A percentile compares a stretch with the other conserved stretches of the same genome.
Conservation (phyloP, 495 filamentous ascomycete species). For the Clohesyomyces aquaticus region DNA sequence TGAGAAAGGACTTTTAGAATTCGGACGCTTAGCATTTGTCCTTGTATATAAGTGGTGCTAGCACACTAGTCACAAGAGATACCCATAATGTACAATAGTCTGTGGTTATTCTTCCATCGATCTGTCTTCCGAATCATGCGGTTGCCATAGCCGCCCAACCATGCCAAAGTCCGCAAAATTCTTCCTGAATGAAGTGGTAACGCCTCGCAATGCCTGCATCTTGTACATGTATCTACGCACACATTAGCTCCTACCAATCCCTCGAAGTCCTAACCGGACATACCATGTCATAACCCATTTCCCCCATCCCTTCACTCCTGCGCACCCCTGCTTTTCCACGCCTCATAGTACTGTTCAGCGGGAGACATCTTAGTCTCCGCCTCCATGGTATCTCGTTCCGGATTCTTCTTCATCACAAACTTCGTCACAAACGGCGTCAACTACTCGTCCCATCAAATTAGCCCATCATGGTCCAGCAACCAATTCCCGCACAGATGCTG, state of each 20-base stretch:
- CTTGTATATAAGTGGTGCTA: not conserved
- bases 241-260: not conserved
- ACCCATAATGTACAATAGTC: slow-evolving; percentile 15
- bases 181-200: not conserved
- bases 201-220: slow-evolving; percentile 16
- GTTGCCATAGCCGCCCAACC: no score
- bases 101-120: slow-evolving; percentile 3
- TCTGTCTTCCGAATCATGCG: no score
- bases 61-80: not conserved
- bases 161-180: not conserved
- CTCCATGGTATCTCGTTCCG: slow-evolving; percentile 51
- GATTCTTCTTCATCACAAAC: slow-evolving; percentile 60
- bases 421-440: slow-evolving; percentile 77
- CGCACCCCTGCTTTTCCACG: not conserved
- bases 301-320: not conserved
- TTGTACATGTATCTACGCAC: not conserved
- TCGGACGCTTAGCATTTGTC: no score
- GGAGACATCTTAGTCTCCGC: slow-evolving; percentile 4
- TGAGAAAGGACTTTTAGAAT: slow-evolving; percentile 59
- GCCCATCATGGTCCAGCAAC: not conserved
- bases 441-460: slow-evolving; percentile 39
- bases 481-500: not conserved
- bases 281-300: not conserved
- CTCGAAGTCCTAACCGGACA: not conserved
- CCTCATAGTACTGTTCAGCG: slow-evolving; percentile 54